Evolutionary conservation across 768 basidiomycete species (phyloP), one percentile per base, ranked within the genome.

Genomic region (Leucogyrophana mollusca): DNA sequence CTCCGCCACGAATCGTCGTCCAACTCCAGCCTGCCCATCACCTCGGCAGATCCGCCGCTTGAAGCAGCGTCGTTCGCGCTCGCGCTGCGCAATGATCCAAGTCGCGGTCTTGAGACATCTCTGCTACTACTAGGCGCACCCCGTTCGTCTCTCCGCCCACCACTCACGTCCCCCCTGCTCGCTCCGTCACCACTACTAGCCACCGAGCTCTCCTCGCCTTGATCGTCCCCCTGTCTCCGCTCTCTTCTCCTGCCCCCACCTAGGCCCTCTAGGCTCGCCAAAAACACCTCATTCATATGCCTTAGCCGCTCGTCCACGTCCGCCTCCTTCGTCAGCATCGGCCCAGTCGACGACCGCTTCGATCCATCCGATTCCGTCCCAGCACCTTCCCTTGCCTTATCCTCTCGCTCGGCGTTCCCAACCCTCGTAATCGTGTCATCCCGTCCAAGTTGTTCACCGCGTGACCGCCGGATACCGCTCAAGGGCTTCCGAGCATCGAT

Each of bases 401-500:
- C n/a, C 40, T 11, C 47, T 18, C 22, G 13, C 35, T 16, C 46
- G n/a, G 9, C 33, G 23, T 14, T 32, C 22, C 32, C 10, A 17
- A n/a, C 20, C 18, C 10, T 4, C 45, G 3, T 45, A n/a, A 20
- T n/a, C 20, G 16, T 48, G n/a, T 14, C 33, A 14, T 25, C 45
- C 17, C 9, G 47, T n/a, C 49, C 56, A 14, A 46, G 55, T 17
- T 52, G 38, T 6, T 49, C 51, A 23, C 43, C 54, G 5, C 43
- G 45, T 24, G 41, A 52, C 40, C 43, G 53, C 34, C 39, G 35
- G 16, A 40, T 38, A 3, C 33, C 30, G 10, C 42, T 45, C 7
- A 90, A 68, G 3, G 87, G 87, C 56, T 81, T 83, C 20, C 85
- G 74, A 20, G 77, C 68, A 54, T 87, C 87, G 40, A 88, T 87